A percentile compares a stretch with the other conserved stretches of the same genome.
These are phyloP conservation scores for Trichoderma gracile DNA, from an alignment of 2,329 filamentous ascomycete genomes.

Conservation along the genomic window DNA sequence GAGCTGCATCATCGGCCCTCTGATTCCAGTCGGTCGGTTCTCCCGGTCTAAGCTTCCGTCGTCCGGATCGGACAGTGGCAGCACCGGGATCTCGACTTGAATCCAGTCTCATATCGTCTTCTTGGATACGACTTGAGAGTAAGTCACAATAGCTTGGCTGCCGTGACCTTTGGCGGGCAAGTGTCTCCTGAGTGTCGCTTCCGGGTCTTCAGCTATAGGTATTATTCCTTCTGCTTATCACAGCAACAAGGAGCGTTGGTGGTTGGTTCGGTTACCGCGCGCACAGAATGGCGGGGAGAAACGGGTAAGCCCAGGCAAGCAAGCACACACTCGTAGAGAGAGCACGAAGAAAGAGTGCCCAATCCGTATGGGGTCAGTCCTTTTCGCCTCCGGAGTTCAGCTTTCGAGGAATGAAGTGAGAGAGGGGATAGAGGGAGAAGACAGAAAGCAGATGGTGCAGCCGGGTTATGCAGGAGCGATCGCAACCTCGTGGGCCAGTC, in stretches of 20 bases:
- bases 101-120: conserved; percentile 35
- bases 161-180: neutral
- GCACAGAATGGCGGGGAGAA: conserved; percentile 8
- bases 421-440: conserved; percentile 14
- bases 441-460: conserved; percentile 20
- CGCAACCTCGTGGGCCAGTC: conserved; percentile 31
- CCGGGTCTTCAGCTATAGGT: neutral
- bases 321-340: neutral
- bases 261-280: conserved; percentile 17
- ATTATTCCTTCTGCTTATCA: neutral
- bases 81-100: conserved; percentile 36
- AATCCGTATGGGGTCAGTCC: neutral
- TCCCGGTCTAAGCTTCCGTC: conserved; percentile 33
- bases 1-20: conserved; percentile 33
- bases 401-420: neutral
- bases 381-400: conserved; percentile 3
- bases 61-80: conserved; percentile 34
- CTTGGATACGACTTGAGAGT: neutral
- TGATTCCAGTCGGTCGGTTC: conserved; percentile 27
- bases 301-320: neutral
- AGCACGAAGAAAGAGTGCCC: conserved; percentile 11
- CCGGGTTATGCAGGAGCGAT: conserved; percentile 27
- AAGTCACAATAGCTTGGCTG: neutral
- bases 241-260: conserved; percentile 13
- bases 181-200: neutral